Conservation (phyloP, 1,139 yeast species). For the Protomyces arabidopsidicola region DNA sequence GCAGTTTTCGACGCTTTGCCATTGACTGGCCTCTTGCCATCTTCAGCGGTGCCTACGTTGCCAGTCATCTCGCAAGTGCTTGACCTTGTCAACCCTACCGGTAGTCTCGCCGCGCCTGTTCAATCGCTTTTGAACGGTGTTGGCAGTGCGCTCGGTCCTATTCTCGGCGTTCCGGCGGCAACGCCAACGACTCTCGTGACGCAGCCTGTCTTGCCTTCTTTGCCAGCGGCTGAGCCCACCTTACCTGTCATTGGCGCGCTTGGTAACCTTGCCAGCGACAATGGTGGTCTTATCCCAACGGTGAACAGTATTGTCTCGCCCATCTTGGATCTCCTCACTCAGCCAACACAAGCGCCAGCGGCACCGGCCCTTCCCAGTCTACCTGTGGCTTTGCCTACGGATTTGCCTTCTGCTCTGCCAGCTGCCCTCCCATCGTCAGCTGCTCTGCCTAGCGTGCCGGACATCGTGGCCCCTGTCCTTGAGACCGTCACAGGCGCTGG, state of each 20-base stretch:
- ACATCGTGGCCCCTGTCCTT: too few relatives aligned
- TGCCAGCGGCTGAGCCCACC: neutral
- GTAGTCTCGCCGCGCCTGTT: neutral
- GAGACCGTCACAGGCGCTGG: neutral
- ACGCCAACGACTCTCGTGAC: neutral
- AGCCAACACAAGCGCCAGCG: too few relatives aligned
- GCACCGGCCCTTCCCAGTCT: too few relatives aligned
- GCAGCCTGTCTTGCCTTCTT: neutral
- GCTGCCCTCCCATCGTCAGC: neutral
- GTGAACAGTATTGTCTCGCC: neutral
- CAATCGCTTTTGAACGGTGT: neutral
- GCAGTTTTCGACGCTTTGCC: neutral
- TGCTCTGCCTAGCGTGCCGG: neutral
- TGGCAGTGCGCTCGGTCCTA: neutral
- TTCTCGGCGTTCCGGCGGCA: neutral
- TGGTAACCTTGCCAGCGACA: too few relatives aligned
- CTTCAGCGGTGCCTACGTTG: neutral
- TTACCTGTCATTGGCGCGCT: neutral
- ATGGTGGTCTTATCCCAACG: neutral
- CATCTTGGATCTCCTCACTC: neutral
- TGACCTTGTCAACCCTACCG: neutral
- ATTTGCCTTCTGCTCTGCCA: neutral
- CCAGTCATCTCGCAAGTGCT: too few relatives aligned
- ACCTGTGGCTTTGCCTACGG: neutral
- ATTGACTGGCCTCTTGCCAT: neutral